A percentile compares a stretch with the other conserved stretches of the same genome.
These are phyloP conservation scores for Yamadazyma trypodendri DNA, from an alignment of 1,139 yeast species.

Conservation along the genomic window DNA sequence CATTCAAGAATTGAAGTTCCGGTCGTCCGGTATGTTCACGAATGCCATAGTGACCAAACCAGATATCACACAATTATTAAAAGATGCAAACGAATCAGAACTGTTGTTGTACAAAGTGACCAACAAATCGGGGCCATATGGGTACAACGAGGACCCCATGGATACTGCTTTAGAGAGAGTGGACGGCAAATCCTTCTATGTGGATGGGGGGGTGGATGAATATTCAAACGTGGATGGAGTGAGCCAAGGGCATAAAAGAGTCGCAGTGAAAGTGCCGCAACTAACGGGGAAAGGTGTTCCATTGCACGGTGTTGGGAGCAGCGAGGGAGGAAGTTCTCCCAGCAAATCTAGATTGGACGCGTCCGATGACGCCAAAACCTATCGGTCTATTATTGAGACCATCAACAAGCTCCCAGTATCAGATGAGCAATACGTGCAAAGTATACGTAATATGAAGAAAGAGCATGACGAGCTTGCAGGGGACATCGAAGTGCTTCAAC, in stretches of 20 bases:
- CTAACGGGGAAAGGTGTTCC: slow-evolving; percentile 7
- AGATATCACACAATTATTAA: slow-evolving; percentile 55
- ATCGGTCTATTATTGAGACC: slow-evolving; percentile 11
- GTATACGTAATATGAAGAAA: slow-evolving; percentile 20
- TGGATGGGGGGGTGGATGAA: slow-evolving; percentile 23
- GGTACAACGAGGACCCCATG: slow-evolving; percentile 10
- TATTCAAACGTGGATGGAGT: slow-evolving; percentile 18
- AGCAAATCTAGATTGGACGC: slow-evolving; percentile 3
- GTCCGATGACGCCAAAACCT: slow-evolving; percentile 9
- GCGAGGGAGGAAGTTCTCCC: slow-evolving; percentile 15
- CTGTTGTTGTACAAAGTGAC: slow-evolving; percentile 45
- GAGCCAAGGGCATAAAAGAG: slow-evolving; percentile 16
- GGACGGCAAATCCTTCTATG: slow-evolving; percentile 36
- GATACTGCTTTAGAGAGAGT: slow-evolving; percentile 30
- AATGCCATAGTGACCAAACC: slow-evolving; percentile 59
- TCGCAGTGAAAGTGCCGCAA: slow-evolving; percentile 27
- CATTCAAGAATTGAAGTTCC: slow-evolving; percentile 37
- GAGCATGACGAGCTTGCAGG: slow-evolving; percentile 15
- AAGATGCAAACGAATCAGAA: slow-evolving; percentile 61
- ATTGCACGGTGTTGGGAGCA: slow-evolving; percentile 1
- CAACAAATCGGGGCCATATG: slow-evolving; percentile 1
- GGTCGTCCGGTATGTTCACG: slow-evolving; percentile 61
- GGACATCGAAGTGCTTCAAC: slow-evolving; percentile 30
- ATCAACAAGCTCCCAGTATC: slow-evolving; percentile 25
- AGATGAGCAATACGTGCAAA: slow-evolving; percentile 21